phyloP scores from a whole-genome alignment of 1,139 yeast species.

The Candida buenavistaensis region DNA sequence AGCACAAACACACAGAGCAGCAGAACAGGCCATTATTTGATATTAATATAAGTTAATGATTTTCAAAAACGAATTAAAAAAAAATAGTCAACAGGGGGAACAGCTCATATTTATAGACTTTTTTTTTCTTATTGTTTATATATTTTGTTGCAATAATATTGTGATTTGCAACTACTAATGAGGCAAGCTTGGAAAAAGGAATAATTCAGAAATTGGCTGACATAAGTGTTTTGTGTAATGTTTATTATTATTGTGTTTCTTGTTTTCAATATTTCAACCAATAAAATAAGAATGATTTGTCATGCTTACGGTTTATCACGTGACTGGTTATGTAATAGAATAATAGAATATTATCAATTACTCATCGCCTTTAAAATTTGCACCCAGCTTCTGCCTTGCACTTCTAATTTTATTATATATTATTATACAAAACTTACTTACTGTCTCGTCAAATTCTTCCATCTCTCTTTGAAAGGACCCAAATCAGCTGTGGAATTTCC shows the following conservation, averaged over 20 bases:
- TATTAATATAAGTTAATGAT: background rate
- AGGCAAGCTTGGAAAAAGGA: no score
- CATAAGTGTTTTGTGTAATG: background rate
- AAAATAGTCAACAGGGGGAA: background rate
- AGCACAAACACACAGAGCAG: constrained; percentile 49
- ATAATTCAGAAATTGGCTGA: background rate
- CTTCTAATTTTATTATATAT: constrained; percentile 1
- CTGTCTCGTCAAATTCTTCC: constrained; percentile 10
- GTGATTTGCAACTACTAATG: no score
- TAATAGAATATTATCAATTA: no score
- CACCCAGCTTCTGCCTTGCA: background rate
- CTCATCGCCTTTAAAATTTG: background rate
- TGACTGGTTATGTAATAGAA: constrained; percentile 1
- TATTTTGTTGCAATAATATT: no score
- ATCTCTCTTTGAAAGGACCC: constrained; percentile 15
- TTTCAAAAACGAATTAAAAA: background rate
- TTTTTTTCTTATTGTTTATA: no score
- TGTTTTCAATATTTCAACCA: constrained; percentile 5
- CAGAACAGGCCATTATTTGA: constrained; percentile 41
- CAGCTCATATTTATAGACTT: no score
- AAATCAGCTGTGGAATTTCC: constrained; percentile 13
- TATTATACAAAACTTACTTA: constrained; percentile 1
- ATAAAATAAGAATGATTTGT: constrained; percentile 11
- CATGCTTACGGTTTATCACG: constrained; percentile 11
- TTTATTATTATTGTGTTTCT: background rate